Evolutionary conservation across 305 asterid species (phyloP).

Genomic region (Fraxinus floribunda): DNA sequence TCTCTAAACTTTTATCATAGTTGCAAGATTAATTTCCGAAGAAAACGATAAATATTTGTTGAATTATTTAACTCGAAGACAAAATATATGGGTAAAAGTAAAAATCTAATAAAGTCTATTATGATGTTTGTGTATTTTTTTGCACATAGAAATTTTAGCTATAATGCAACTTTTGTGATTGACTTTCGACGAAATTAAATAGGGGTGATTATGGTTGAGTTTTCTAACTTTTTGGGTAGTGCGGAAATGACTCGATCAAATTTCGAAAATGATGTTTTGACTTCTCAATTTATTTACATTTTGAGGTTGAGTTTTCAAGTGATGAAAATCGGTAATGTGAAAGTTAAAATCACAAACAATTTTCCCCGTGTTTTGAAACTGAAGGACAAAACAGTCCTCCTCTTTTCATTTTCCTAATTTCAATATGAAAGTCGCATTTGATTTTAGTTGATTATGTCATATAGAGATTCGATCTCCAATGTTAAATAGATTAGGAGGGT

Average conservation of each 20-base stretch:
- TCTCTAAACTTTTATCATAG: not conserved
- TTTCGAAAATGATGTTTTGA: not conserved
- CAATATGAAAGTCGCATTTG: not conserved
- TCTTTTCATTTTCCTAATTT: not conserved
- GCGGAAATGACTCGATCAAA: not conserved
- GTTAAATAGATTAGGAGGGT: too few species aligned
- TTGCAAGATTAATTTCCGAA: not conserved
- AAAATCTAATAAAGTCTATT: not conserved
- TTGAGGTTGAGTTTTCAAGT: not conserved
- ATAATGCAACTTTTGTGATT: too few species aligned
- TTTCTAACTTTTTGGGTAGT: not conserved
- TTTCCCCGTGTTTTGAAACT: too few species aligned
- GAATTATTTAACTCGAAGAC: not conserved
- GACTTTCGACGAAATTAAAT: too few species aligned
- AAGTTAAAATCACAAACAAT: not conserved
- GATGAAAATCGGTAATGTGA: not conserved
- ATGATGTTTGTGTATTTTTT: too few species aligned
- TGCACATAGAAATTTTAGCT: too few species aligned
- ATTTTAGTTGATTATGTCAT: not conserved
- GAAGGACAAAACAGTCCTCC: not conserved
- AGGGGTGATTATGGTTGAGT: too few species aligned
- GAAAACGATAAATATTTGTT: too few species aligned
- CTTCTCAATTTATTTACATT: not conserved
- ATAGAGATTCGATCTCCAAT: not conserved
- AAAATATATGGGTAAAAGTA: too few species aligned